Conservation (phyloP, 2,329 filamentous ascomycete genomes). For the Knoxdaviesia capensis region DNA sequence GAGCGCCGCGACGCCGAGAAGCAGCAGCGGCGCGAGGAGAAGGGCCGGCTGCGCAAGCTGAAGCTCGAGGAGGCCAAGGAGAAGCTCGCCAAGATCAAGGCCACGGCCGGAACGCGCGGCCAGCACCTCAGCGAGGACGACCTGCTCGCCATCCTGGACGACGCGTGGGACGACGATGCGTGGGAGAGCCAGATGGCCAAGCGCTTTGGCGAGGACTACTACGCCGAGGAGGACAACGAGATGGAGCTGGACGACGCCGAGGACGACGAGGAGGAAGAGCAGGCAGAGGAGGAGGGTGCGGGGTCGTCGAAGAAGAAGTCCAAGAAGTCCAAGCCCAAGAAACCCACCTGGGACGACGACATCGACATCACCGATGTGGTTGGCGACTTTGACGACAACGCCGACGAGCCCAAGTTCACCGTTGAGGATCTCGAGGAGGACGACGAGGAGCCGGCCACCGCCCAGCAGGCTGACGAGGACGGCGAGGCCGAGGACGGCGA, state of each 20-base stretch:
- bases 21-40: constrained; percentile 55
- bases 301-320: constrained; percentile 25
- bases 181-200: constrained; percentile 87
- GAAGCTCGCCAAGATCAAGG: constrained; percentile 73
- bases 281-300: constrained; percentile 29
- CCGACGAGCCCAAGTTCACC: constrained; percentile 27
- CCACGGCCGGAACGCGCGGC: constrained; percentile 63
- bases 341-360: constrained; percentile 88
- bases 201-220: constrained; percentile 81
- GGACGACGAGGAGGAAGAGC: constrained; percentile 44
- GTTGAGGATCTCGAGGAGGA: constrained; percentile 33
- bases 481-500: constrained; percentile 17
- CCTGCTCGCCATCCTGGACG: constrained; percentile 69
- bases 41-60: constrained; percentile 63
- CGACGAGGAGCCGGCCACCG: constrained; percentile 16
- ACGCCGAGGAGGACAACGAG: constrained; percentile 49
- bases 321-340: constrained; percentile 49
- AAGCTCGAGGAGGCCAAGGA: constrained; percentile 81
- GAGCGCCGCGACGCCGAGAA: constrained; percentile 64
- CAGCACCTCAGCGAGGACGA: constrained; percentile 51
- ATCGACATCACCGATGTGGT: constrained; percentile 91
- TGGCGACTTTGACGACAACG: constrained; percentile 61
- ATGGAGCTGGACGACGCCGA: constrained; percentile 44
- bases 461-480: constrained; percentile 15
- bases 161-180: constrained; percentile 68